Base-by-base conservation (phyloP, 176 grass and related monocot species). In the Elymus sibiricus region DNA sequence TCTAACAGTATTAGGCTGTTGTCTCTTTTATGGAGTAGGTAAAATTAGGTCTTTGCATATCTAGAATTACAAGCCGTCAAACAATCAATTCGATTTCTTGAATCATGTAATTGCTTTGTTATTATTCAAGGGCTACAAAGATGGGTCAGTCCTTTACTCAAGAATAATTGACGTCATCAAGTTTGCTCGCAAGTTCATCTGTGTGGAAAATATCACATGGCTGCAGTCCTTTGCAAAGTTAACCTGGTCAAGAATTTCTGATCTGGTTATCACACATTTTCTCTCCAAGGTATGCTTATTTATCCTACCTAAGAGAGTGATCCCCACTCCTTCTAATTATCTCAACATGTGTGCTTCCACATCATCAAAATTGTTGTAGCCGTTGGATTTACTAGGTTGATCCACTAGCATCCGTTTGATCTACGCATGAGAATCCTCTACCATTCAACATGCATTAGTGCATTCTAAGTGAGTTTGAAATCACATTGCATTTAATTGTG, bases 221-320 rank as follows among this genome's bases (percentile, higher is more conserved):
- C 79, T 94, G 82, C 85, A 66, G 60, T 92, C 73, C 51, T 92
- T 98, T 91, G 90, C 89, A 82, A 98, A 90, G 79, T 84, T 98
- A 86, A 94, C 92, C 25, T 95, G 96, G 93, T 80, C 86, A 91
- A 94, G 89, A 85, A 91, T 98, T 87, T 92, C 93, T 76, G 86
- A 95, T 43, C 79, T 95, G 55, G 90, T 98, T 81, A 95, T 98
- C 63, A 87, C 82, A 86, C 88, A 95, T 83, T 98, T 98, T 83
- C 92, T 98, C 24, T 98, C 92, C 65, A 95, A 95, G 96, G 96
- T 98, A 84, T 78, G 83, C 55, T 87, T 47, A 58, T 86, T 69
- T 61, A 88, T 53, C 49, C 49, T 53, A 53, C 49, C 49, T 53
- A 53, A 19, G 49, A 53, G 49, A 53, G 49, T 53, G 49, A 53